Base-by-base conservation (phyloP, 148 eudicot genomes). In the Talinum fruticosum region DNA sequence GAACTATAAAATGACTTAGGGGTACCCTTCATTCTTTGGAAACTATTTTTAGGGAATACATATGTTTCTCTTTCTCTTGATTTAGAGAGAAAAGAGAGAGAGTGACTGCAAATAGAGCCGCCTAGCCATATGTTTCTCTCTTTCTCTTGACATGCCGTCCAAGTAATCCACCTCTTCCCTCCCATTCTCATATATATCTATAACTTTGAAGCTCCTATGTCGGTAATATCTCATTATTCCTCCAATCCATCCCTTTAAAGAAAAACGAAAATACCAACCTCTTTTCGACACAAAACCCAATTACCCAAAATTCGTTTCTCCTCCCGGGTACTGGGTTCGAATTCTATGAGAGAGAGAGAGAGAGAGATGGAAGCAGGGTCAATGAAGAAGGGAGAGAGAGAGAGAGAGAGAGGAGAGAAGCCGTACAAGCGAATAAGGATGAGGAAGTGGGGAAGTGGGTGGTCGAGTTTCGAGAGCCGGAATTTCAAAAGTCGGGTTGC, bases 371-470 rank as follows among this genome's bases (percentile, higher is more conserved):
- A 59, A 13, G 29, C 64, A 16, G 71, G 54, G 32, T 74, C 85
- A 64, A 80, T 85, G 81, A 84, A 79, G 83, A 84, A n/a, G n/a
- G n/a, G n/a, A n/a, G n/a, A n/a, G n/a, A n/a, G n/a, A n/a, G n/a
- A 75, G 83, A 82, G 79, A 35, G 87, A 87, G 57, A 82, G 83
- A 45, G 82, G 76, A 15, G 88, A 92, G 74, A 91, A 89, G 78
- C 94, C 86, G 0, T 95, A 91, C 85, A 95, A 88, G 65, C 97
- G 97, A 23, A 95, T 95, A 74, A 78, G 99, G 84, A 92, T 95
- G 97, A 82, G 99, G 57, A 95, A 92, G 88, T 94, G 98, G 98
- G 98, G 0, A 94, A 94, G 72, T 94, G 98, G 98, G 98, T 94
- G 0, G 98, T 97, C 1, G 99, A 95, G 83, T 92, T 95, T 35